A percentile compares a stretch with the other conserved stretches of the same genome.
Conservation (phyloP, 164 flowering plant species). For the Piper longum region DNA sequence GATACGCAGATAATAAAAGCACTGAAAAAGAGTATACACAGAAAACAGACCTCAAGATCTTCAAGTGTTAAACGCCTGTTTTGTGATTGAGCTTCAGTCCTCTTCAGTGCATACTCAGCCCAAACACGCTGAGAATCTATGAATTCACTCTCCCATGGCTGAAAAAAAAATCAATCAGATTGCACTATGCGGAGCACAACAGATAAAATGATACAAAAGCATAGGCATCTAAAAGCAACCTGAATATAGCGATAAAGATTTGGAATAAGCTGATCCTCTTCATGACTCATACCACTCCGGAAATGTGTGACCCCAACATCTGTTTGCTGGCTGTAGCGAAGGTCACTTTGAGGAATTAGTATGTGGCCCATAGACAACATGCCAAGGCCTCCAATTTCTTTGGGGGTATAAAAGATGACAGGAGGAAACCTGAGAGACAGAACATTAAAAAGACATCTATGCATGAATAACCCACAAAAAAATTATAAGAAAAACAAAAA, state of each 20-base stretch:
- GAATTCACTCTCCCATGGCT: slow-evolving; percentile 99
- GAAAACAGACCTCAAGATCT: slow-evolving; percentile 72
- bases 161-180: slow-evolving; percentile 9
- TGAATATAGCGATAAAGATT: slow-evolving; percentile 98
- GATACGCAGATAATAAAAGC: neutral
- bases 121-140: slow-evolving; percentile 98
- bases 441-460: neutral
- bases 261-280: slow-evolving; percentile 97
- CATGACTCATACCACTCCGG: slow-evolving; percentile 99
- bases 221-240: slow-evolving; percentile 17
- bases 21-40: neutral
- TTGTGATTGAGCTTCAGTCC: slow-evolving; percentile 98
- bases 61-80: slow-evolving; percentile 94
- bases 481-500: neutral
- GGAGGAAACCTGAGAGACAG: slow-evolving; percentile 70
- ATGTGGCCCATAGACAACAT: slow-evolving; percentile 99
- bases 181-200: slow-evolving; percentile 2
- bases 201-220: neutral
- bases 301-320: slow-evolving; percentile 99
- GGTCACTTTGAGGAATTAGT: slow-evolving; percentile 96
- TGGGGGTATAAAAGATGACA: slow-evolving; percentile 95
- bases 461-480: neutral
- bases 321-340: slow-evolving; percentile 94
- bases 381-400: slow-evolving; percentile 99
- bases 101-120: slow-evolving; percentile 99